Evolutionary conservation across 148 eudicot species (phyloP), one percentile per base, ranked within the genome.

Genomic region (Fagopyrum tataricum): DNA sequence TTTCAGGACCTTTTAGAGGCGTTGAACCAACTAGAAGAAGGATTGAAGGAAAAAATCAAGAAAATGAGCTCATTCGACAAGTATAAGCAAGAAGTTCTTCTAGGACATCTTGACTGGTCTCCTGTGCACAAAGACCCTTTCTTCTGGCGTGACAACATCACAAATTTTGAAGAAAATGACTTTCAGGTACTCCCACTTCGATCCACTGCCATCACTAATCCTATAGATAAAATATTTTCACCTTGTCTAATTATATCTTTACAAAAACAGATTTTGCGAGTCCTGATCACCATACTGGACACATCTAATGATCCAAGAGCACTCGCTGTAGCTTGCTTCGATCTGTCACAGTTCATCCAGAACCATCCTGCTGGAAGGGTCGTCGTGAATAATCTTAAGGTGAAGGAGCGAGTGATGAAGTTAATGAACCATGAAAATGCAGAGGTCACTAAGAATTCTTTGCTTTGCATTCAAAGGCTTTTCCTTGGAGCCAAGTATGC

Each of bases 1-100:
- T 49, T 43, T 9, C 82, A 95, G 98, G 98, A 95, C 76, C 87
- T 95, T 61, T 78, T 95, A 76, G 97, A 91, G 62, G 96, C 96
- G 78, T 75, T 95, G 81, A 85, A 83, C 77, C 96, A 91, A 71
- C 81, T 95, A 76, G 98, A 91, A 79, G 89, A 81, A 75, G 92
- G 86, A 43, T 67, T 91, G 80, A 95, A 87, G 81, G 93, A 83
- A 59, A 90, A 88, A 76, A 89, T 95, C 71, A 95, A 91, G 84
- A 72, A 80, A 81, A 72, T 95, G 77, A 91, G 97, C 78, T 91
- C 97, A 69, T 95, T 91, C 81, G 98, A 95, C 44, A 91, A 86
- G 86, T 95, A 95, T 79, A 95, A 95, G 86, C 98, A 95, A 78
- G 97, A 95, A 79, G 98, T 91, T 80, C 96, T 95, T 71, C 88